Evolutionary conservation across 768 basidiomycete species (phyloP), one percentile per base, ranked within the genome.

Genomic region (Lactifluus echinatus): DNA sequence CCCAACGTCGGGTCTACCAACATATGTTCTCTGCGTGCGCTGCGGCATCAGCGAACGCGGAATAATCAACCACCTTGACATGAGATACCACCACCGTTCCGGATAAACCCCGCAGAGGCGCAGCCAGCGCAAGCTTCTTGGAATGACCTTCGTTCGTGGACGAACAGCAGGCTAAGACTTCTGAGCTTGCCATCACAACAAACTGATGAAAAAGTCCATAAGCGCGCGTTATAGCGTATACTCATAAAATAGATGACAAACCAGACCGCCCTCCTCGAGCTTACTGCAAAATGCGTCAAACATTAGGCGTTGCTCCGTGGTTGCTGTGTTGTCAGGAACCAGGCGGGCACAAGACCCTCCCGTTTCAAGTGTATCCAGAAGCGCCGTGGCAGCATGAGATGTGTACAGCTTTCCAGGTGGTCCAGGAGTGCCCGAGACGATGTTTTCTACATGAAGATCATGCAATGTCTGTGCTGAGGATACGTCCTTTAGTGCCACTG

Each of bases 1-100:
- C 6, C 17, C 26, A 28, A 43, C 37, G 5, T 12, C 31, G 45
- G 10, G 67, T 65, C 26, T 66, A 66, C 76, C 75, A 79, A 23
- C 72, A 66, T 47, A 70, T 67, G 42, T 65, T 64, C 63, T 79
- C 76, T 17, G 75, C 76, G 45, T 73, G 69, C 17, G 68, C 52
- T 3, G 63, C 63, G 2, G 60, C 60, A 15, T 63, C 60, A 8
- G 60, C 60, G 29, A 54, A 63, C 17, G 56, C 63, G 10, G 47
- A 53, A 14, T 55, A 39, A 50, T 62, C 50, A 33, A 28, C 53
- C 28, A 63, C 52, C 53, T 55, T 42, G n/a, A 63, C 60, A 29
- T 62, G 60, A n/a, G 63, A 62, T n/a, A 63, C 63, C 6, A 63
- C 48, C 28, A 63, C 50, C 6, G 63, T 58, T 23, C 31, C 53